Base-by-base conservation (phyloP, 441 rosid species). In the Adansonia gregorii region DNA sequence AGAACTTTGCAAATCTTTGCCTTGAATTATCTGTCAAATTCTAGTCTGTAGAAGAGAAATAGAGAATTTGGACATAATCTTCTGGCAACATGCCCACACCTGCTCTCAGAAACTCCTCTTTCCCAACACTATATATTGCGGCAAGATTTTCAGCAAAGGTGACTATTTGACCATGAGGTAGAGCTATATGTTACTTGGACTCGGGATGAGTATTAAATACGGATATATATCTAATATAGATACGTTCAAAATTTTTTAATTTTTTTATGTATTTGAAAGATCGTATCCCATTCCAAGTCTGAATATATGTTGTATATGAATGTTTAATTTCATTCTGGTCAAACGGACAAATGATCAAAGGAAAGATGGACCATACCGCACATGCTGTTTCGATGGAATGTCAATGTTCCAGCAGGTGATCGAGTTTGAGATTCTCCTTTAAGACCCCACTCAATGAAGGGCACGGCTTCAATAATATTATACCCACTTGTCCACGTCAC, bases 401-500 rank as follows among this genome's bases (percentile, higher is more conserved):
- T 91, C 80, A 89, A 58, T 35, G 93, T 89, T 73, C 88, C 95
- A 55, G 93, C 92, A 4, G 95, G 89, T 63, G 92, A 79, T 9
- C 79, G 89, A 17, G 15, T 81, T 55, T 72, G 79, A 22, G 46
- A 10, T 65, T 64, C 84, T 75, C 89, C 90, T 48, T 58, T 72
- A 11, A 77, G 64, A 72, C 89, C 92, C 93, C 93, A 89, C 72
- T 76, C 82, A 49, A 91, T 86, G 17, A 89, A 82, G 54, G 95
- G 93, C 41, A 78, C 75, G 35, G 91, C 92, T 82, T 89, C 93
- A 56, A 66, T 72, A 19, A 88, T 79, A 81, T 76, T 78, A 68
- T 89, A 91, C 19, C 95, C 95, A 51, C 95, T 89, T 39, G 92
- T 87, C 93, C 94, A 89, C 6, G 95, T 91, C 24, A 91, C 86